Evolutionary conservation across 306 rosid genomes (phyloP), one percentile per base, ranked within the genome.

Genomic region (Begonia peltatifolia): DNA sequence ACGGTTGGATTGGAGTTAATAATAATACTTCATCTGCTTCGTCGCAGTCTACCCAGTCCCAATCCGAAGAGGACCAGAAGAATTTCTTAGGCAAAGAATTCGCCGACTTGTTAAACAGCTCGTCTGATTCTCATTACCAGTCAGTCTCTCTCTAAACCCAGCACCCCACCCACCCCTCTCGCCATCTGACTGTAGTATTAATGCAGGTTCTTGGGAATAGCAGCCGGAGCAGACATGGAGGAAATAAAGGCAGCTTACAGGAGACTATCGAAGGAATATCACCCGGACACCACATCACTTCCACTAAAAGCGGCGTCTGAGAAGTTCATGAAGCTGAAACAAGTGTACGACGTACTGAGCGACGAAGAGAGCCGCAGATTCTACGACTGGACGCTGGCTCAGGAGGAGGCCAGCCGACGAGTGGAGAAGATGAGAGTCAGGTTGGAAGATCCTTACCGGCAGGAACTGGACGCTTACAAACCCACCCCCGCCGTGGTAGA

Each of bases 251-350:
- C 78, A 17, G 87, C 95, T 1, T 84, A 82, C 63, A 50, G 90
- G 46, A 79, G 82, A 65, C 49, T 89, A 42, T 84, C 95, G 18
- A 89, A 89, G 57, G 97, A 89, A 64, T 89, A 82, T 67, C 97
- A 89, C 68, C 97, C 97, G 13, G 97, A 89, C 78, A 89, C 97
- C 42, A 89, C 97, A n/a, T 78, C 90, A 1, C 97, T 89, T 38
- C 97, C 97, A 12, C 72, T 89, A 5, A 78, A 78, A 63, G 61
- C 84, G 9, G 95, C 97, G 3, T 89, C 97, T 0, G 83, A 71
- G 11, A 84, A 84, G 68, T 84, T 88, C 59, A 65, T 84, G 87
- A 79, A 77, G 66, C 36, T 88, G 42, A 77, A 76, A 66, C 84
- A 84, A 70, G 63, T 80, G 52, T 88, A 84, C 68, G 63, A 78